phyloP scores from a whole-genome alignment of 768 basidiomycete species.

The Amanita molliuscula region DNA sequence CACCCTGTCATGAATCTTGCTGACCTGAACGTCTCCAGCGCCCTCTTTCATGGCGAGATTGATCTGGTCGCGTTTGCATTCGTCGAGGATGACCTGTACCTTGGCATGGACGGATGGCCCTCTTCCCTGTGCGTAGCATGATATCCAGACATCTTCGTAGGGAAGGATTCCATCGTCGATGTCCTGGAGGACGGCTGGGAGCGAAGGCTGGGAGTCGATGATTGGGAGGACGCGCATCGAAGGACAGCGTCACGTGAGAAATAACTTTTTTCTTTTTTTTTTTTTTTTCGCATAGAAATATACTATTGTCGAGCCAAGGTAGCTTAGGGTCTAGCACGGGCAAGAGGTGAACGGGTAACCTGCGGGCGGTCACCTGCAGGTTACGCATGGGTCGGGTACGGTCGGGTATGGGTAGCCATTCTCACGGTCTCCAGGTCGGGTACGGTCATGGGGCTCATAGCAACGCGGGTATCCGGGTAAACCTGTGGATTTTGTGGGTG shows the following conservation, averaged over 20 bases:
- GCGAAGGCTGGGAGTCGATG: conserved; percentile 50
- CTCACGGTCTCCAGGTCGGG: too few relatives aligned
- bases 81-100: conserved; percentile 41
- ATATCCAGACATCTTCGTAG: conserved; percentile 63
- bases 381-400: too few relatives aligned
- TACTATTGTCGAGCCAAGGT: too few relatives aligned
- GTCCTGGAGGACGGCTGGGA: conserved; percentile 50
- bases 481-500: too few relatives aligned
- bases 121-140: conserved; percentile 48
- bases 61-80: conserved; percentile 40
- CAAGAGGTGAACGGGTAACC: too few relatives aligned
- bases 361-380: too few relatives aligned
- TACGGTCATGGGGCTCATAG: too few relatives aligned
- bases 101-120: conserved; percentile 52
- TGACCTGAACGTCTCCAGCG: conserved; percentile 28
- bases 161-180: conserved; percentile 47
- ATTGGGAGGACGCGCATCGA: conserved; percentile 32
- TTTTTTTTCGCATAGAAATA: too few relatives aligned
- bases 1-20: conserved; percentile 13
- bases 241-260: too few relatives aligned
- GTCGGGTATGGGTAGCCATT: too few relatives aligned
- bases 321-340: neutral
- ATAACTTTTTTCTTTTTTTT: too few relatives aligned
- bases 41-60: conserved; percentile 36
- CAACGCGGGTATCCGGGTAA: too few relatives aligned